phyloP scores from a whole-genome alignment of 2,329 filamentous ascomycete genomes.

The Purpureocillium lavendulum region DNA sequence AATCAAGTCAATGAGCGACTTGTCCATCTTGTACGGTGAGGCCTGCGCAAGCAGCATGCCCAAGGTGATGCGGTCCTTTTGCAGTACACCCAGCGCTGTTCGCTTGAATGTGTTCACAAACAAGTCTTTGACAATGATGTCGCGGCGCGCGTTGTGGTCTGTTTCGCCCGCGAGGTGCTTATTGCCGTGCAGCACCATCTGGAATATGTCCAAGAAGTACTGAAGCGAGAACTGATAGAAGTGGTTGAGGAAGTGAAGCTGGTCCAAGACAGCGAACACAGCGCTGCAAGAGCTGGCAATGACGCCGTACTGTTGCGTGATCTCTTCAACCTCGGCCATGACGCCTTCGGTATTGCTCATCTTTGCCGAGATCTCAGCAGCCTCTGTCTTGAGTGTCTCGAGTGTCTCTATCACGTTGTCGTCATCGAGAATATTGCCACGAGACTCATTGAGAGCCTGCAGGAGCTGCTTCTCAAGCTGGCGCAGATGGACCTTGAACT shows the following conservation, averaged over 20 bases:
- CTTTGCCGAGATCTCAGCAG: constrained; percentile 91
- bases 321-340: constrained; percentile 95
- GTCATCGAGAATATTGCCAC: constrained; percentile 95
- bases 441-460: constrained; percentile 93
- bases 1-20: constrained; percentile 75
- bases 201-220: constrained; percentile 97
- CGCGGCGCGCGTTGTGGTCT: constrained; percentile 71
- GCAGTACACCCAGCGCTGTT: constrained; percentile 85
- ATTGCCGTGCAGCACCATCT: constrained; percentile 77
- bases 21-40: constrained; percentile 94
- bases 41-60: constrained; percentile 94
- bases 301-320: constrained; percentile 88
- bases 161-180: constrained; percentile 61
- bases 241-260: constrained; percentile 96
- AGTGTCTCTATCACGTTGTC: constrained; percentile 97
- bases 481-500: constrained; percentile 97
- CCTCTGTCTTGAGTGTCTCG: constrained; percentile 96
- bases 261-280: constrained; percentile 92
- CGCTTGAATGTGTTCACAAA: constrained; percentile 89
- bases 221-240: constrained; percentile 99
- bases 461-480: constrained; percentile 90
- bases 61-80: constrained; percentile 89
- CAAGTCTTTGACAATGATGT: constrained; percentile 84
- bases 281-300: constrained; percentile 94
- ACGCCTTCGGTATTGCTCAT: constrained; percentile 95